A percentile compares a stretch with the other conserved stretches of the same genome.
Conservation (phyloP, 139 green algal species). For the Eudorina sp. region DNA sequence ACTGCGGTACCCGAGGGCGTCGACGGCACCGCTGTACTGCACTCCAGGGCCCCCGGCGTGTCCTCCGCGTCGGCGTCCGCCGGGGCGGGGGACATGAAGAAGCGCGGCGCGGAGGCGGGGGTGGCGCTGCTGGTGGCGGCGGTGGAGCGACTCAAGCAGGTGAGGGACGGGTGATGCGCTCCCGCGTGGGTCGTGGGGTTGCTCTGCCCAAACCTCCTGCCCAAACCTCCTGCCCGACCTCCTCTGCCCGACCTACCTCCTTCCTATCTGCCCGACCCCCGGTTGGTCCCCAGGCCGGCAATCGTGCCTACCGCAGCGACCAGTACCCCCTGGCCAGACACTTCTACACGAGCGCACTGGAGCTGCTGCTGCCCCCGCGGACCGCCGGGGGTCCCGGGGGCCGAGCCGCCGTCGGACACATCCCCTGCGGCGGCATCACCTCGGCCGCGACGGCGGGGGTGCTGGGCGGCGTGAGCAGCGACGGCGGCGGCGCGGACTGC, state of each 20-base stretch:
- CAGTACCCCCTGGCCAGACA: constrained; percentile 53
- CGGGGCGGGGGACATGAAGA: background rate
- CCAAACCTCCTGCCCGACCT: too few species aligned
- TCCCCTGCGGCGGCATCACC: background rate
- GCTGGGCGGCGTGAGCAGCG: background rate
- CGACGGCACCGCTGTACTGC: background rate
- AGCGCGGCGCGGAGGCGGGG: background rate
- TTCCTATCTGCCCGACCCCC: too few species aligned
- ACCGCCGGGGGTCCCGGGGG: background rate
- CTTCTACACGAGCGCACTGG: constrained; percentile 63
- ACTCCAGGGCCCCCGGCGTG: background rate
- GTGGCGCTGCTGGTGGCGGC: constrained; percentile 11
- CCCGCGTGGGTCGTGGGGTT: too few species aligned
- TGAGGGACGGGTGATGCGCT: constrained; percentile 15
- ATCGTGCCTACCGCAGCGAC: constrained; percentile 56
- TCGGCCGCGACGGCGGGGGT: background rate
- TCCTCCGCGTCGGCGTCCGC: background rate
- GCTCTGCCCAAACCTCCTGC: too few species aligned
- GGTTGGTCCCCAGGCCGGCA: constrained; percentile 61
- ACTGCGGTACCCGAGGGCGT: background rate
- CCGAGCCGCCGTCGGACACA: background rate
- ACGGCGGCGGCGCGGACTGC: background rate
- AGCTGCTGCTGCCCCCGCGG: background rate
- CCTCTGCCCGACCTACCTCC: too few species aligned
- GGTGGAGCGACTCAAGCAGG: constrained; percentile 68